A percentile compares a stretch with the other conserved stretches of the same genome.
Conservation (phyloP, 768 basidiomycete species). For the Asterophora parasitica region DNA sequence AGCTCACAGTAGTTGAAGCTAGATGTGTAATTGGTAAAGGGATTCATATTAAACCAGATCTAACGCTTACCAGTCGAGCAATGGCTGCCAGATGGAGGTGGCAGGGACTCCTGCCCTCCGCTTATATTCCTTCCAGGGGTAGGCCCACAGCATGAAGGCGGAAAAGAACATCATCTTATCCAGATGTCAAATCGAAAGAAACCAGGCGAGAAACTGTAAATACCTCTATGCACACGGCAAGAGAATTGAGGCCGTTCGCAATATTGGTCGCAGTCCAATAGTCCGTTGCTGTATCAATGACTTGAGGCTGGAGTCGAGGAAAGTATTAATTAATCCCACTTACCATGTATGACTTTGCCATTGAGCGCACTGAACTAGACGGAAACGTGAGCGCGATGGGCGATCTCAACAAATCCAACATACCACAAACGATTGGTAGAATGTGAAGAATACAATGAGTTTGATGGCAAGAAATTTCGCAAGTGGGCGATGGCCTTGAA, state of each 20-base stretch:
- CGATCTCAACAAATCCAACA: conserved; percentile 18
- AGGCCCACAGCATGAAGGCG: conserved; percentile 78
- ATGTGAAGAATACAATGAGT: conserved; percentile 81
- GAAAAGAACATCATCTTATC: conserved; percentile 81
- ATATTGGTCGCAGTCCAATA: conserved; percentile 87
- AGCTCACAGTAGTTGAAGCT: no score
- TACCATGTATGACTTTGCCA: conserved; percentile 64
- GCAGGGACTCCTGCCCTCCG: conserved; percentile 31
- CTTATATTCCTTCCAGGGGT: conserved; percentile 64
- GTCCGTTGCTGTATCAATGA: conserved; percentile 42
- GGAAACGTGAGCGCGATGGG: no score
- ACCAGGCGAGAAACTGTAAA: not conserved
- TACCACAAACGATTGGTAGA: conserved; percentile 79
- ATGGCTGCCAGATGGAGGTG: conserved; percentile 62
- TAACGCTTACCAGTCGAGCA: conserved; percentile 59
- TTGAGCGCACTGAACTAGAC: conserved; percentile 61
- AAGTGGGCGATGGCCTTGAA: conserved; percentile 67
- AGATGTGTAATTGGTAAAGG: no score
- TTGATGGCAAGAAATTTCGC: conserved; percentile 88
- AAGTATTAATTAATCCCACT: conserved; percentile 4
- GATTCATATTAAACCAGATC: no score
- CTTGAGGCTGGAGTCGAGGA: not conserved
- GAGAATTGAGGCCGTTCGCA: conserved; percentile 76
- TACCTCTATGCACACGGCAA: conserved; percentile 83
- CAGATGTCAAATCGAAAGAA: not conserved